Evolutionary conservation across 2,329 filamentous ascomycete species (phyloP), one percentile per base, ranked within the genome.

Genomic region (Cladosporium austrohemisphaericum): DNA sequence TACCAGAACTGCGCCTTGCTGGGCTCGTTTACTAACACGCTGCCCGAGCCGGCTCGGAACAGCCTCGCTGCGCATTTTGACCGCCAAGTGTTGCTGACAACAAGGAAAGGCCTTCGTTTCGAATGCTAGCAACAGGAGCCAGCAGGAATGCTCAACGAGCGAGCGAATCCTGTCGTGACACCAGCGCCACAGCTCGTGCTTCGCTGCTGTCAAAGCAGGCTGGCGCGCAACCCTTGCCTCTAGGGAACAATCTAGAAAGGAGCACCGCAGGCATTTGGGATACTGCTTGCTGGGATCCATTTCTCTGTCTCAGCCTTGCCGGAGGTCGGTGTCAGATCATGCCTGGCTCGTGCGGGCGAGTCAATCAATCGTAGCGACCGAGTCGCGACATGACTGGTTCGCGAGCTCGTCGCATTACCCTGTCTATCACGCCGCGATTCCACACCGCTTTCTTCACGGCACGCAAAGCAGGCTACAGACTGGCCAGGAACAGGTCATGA

Each of bases 181-280:
- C 29, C 13, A 25, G 19, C 29, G 41, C 13, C 13, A 23, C 29
- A 35, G 20, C n/a, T 19, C 19, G 20, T 43, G 28, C 40, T 32
- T 32, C 40, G 20, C 19, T 25, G 41, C 41, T 44, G 41, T 44
- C 29, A 33, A 35, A 19, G 29, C 5, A 14, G 28, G 18, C n/a
- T n/a, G 29, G 40, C 18, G 26, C 40, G 11, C 13, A 18, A 32
- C 32, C 26, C 40, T 43, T 43, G 28, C 40, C 14, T 11, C 13
- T 14, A 28, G 38, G 25, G 38, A 41, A 41, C 9, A 41, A 29
- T 47, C 43, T 37, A 38, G 43, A 47, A 47, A 38, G 13, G 43
- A 47, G 43, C 43, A 47, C 43, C 33, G 43, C 43, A 47, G 43
- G 33, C 33, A 38, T 47, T 47, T 18, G 37, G 25, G 6, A 20